Base-by-base conservation (phyloP, 2,329 filamentous ascomycete species). In the Colletotrichum noveboracense region DNA sequence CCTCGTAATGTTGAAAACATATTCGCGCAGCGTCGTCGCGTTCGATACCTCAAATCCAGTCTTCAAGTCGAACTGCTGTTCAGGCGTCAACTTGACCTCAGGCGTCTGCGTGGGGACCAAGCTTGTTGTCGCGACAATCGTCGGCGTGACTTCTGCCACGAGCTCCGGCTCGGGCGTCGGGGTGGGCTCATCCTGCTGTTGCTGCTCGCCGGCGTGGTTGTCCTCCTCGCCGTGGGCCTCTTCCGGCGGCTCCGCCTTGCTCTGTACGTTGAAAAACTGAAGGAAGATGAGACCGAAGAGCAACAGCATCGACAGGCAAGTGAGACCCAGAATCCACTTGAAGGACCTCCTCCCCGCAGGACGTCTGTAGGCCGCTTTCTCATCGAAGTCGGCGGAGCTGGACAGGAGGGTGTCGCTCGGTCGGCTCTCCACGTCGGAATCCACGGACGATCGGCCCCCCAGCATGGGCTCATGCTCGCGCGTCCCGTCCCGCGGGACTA, bases 1-100 rank as follows among this genome's bases (percentile, higher is more conserved):
- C 18, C 89, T 86, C 70, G 85, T 88, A 74, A 92, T 82, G 12
- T 86, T 88, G 75, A 91, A 90, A 74, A 91, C 87, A 78, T 91
- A 92, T 58, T 85, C 84, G 9, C 91, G 84, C 3, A 91, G 13
- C 10, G 73, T 52, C n/a, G 73, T 75, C 26, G 10, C 2, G 16
- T 75, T 75, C 0, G 73, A 73, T 10, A 75, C 21, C 10, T 4
- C 16, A 24, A 75, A 75, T 1, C 73, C 73, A 7, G 73, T 75
- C 12, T 73, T 55, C 43, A 75, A 16, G 18, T 75, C 65, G 12
- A 75, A 65, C 58, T 75, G 43, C 58, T 75, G 73, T 14, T 73
- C 56, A 8, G 70, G 73, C 9, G 70, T 73, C 43, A 73, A 43
- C 28, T 65, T 66, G 55, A 55, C 65, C 28, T 58, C 34, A 10